phyloP scores from a whole-genome alignment of 2,329 filamentous ascomycete species.

The Passalora sequoiae region DNA sequence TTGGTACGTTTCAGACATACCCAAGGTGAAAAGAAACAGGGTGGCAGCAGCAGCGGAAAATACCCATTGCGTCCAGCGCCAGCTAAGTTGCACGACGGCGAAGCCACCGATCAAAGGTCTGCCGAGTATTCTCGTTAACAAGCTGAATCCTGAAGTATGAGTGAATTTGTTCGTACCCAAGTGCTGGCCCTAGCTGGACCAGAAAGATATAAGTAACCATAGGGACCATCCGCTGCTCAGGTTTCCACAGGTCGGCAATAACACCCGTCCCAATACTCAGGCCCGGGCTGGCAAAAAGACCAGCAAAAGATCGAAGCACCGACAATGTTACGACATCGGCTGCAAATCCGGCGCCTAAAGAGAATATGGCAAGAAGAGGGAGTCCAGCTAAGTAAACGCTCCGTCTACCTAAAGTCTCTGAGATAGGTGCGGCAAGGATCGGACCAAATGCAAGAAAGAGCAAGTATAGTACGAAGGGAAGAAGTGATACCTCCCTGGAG shows the following conservation, averaged over 20 bases:
- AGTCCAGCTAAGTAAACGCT: conserved; percentile 47
- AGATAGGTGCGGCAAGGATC: conserved; percentile 52
- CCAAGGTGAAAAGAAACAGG: conserved; percentile 29
- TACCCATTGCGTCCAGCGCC: conserved; percentile 29
- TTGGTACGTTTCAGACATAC: conserved; percentile 50
- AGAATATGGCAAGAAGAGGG: conserved; percentile 51
- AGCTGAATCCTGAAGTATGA: no score
- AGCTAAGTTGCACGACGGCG: conserved; percentile 14
- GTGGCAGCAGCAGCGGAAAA: conserved; percentile 30
- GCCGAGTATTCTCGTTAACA: no score
- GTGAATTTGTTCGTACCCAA: no score
- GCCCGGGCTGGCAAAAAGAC: conserved; percentile 62
- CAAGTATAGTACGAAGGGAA: conserved; percentile 56
- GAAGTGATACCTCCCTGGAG: conserved; percentile 50
- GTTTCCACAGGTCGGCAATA: conserved; percentile 15
- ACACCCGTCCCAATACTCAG: conserved; percentile 12
- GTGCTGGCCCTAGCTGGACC: conserved; percentile 6
- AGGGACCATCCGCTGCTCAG: conserved; percentile 11
- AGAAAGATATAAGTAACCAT: conserved; percentile 9
- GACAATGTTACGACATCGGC: conserved; percentile 48
- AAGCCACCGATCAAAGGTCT: conserved; percentile 31
- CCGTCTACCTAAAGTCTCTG: conserved; percentile 53
- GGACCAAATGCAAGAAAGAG: conserved; percentile 57
- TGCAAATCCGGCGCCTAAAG: conserved; percentile 50
- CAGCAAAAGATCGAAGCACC: conserved; percentile 63